Percentiles rank a stretch among this genome's conserved stretches.
These are phyloP conservation scores for Kodamaea sp. DNA, from an alignment of 1,139 yeast genomes.

Conservation along the genomic window DNA sequence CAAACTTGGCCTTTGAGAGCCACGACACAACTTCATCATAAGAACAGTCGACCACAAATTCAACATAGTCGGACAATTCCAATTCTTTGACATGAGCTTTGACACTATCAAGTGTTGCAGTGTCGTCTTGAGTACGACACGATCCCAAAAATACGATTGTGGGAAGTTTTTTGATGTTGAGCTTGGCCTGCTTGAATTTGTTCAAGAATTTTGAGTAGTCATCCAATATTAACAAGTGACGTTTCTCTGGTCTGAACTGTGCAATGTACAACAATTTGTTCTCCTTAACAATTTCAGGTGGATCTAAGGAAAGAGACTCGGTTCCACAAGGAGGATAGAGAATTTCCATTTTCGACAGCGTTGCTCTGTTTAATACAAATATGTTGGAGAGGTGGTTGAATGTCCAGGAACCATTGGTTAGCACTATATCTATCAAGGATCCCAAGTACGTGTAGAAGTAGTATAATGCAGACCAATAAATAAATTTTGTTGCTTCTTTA, in stretches of 20 bases:
- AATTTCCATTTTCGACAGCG: conserved; percentile 37
- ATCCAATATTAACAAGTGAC: conserved; percentile 69
- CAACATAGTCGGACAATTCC: conserved; percentile 51
- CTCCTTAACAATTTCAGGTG: conserved; percentile 33
- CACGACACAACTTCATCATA: conserved; percentile 60
- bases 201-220: conserved; percentile 59
- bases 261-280: conserved; percentile 76
- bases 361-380: conserved; percentile 48
- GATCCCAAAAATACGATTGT: conserved; percentile 80
- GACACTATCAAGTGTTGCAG: conserved; percentile 54
- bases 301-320: conserved; percentile 38
- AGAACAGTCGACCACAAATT: conserved; percentile 75
- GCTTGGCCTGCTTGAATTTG: conserved; percentile 19
- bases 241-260: conserved; percentile 94
- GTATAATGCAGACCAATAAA: conserved; percentile 72
- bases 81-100: conserved; percentile 47
- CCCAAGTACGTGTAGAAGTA: conserved; percentile 69
- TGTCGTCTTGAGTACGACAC: conserved; percentile 71
- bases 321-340: conserved; percentile 90
- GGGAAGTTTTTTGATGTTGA: conserved; percentile 32
- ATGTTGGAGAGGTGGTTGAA: conserved; percentile 63
- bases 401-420: conserved; percentile 94
- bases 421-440: conserved; percentile 60
- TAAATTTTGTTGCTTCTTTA: conserved; percentile 4
- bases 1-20: conserved; percentile 65